Evolutionary conservation across 192 early-diverging fungal species (phyloP), one percentile per base, ranked within the genome.

Genomic region (Podila minutissima): DNA sequence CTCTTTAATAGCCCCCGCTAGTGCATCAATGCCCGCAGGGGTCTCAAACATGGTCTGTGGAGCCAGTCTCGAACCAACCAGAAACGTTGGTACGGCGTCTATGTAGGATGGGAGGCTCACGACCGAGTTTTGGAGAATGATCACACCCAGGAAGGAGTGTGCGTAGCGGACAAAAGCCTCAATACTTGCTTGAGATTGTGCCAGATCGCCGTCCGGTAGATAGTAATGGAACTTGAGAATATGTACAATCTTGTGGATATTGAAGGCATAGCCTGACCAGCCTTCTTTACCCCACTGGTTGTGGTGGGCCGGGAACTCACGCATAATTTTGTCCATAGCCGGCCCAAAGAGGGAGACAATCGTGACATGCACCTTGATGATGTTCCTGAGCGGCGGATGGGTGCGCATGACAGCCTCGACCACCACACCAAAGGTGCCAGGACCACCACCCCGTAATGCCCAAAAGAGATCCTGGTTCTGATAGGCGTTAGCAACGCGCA

Each of bases 381-480:
- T 58, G 49, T 62, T 71, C n/a, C 62, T 62, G 4, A 71, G 15
- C 0, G 75, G 24, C 12, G 75, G 69, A 32, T 77, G 75, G 31
- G 68, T 77, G 31, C 51, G 46, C 53, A 71, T 71, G 11, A 66
- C 63, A 26, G 75, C 75, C 35, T 77, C 68, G 24, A 77, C 75
- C 11, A 84, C 70, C 35, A 76, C 78, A 20, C 69, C 83, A 74
- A 69, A 84, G 33, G 57, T 66, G 6, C 50, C 72, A 31, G 83
- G 86, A 29, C 89, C 89, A 38, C 83, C 90, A 24, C 91, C 91
- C 38, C 89, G 88, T 15, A 91, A 60, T 4, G 88, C 89, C 85
- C 87, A 90, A 57, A 90, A 91, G n/a, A 92, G 64, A 72, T 91
- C 88, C 8, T 71, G 5, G 66, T 89, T 83, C 50, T 67, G 60